Evolutionary conservation across 768 basidiomycete species (phyloP), one percentile per base, ranked within the genome.

Genomic region (Gloeophyllum trabeum): DNA sequence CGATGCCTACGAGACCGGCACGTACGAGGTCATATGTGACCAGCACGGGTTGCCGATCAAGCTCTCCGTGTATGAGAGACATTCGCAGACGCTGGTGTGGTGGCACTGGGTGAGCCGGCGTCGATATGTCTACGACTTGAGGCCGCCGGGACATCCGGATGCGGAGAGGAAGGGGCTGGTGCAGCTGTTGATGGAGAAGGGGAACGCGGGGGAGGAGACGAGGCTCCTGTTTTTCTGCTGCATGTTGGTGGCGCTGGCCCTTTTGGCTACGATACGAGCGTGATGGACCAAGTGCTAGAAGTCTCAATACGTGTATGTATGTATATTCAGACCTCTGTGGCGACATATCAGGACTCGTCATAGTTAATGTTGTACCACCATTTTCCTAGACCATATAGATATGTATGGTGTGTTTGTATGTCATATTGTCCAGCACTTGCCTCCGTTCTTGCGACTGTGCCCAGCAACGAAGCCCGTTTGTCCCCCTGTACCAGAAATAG

Each of bases 171-270:
- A 59, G 30, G 67, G 68, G 6, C 47, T 73, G 35, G 5, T 64
- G 24, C 60, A 63, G 28, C 54, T 83, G 45, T 42, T 81, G 23
- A 50, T 73, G 23, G 82, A 84, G 57, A 64, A 56, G 45, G 75
- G 75, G 16, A 57, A 70, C 1, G 81, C 82, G 19, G 82, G 82
- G 4, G 79, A 84, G 53, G 82, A 85, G 57, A 67, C 73, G 55
- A 65, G 78, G 46, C 64, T 79, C 67, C 65, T 79, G 26, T 19
- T 72, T 37, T 75, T 77, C 50, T 77, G 71, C 48, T 54, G 62
- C 36, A 52, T 71, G 46, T 49, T 79, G 43, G 61, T 74, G 14
- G 54, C 61, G 39, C 58, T 78, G 45, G 73, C 76, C 2, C 54
- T 62, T 22, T 74, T 73, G 68, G 75, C n/a, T n/a, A n/a, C n/a